These are phyloP conservation scores for Candida loeiensis DNA, from an alignment of 805 yeast genomes.

Conservation along the genomic window DNA sequence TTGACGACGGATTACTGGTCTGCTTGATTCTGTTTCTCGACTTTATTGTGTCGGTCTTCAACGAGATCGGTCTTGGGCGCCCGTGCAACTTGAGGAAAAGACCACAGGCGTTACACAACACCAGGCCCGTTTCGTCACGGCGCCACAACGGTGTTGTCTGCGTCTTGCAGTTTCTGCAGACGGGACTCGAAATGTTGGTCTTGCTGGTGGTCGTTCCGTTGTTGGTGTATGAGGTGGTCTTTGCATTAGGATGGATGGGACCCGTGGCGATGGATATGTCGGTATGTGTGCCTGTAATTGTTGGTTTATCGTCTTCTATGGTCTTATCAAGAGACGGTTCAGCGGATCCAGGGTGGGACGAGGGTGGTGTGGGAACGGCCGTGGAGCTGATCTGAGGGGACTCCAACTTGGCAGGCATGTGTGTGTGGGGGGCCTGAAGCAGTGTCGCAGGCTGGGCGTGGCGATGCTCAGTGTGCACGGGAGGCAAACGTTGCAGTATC, in stretches of 20 bases:
- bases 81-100: constrained; percentile 86
- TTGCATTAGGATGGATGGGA: constrained; percentile 59
- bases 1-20: constrained; percentile 15
- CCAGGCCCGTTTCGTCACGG: constrained; percentile 84
- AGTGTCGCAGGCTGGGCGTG: not conserved
- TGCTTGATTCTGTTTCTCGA: constrained; percentile 82
- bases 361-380: not conserved
- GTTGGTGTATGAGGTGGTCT: constrained; percentile 52
- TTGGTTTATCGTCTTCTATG: no score
- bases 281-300: constrained; percentile 1
- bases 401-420: not conserved
- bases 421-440: not conserved
- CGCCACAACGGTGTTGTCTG: constrained; percentile 95
- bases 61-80: constrained; percentile 83
- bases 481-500: constrained; percentile 15
- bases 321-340: not conserved
- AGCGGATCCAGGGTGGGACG: not conserved
- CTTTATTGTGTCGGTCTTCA: constrained; percentile 90
- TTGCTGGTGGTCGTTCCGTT: constrained; percentile 66
- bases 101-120: constrained; percentile 93
- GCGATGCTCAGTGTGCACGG: constrained; percentile 3
- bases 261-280: constrained; percentile 12
- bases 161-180: constrained; percentile 88
- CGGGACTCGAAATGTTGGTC: constrained; percentile 59
- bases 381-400: not conserved